Evolutionary conservation across 768 basidiomycete genomes (phyloP).

Genomic region (Mycena albidolilacea): DNA sequence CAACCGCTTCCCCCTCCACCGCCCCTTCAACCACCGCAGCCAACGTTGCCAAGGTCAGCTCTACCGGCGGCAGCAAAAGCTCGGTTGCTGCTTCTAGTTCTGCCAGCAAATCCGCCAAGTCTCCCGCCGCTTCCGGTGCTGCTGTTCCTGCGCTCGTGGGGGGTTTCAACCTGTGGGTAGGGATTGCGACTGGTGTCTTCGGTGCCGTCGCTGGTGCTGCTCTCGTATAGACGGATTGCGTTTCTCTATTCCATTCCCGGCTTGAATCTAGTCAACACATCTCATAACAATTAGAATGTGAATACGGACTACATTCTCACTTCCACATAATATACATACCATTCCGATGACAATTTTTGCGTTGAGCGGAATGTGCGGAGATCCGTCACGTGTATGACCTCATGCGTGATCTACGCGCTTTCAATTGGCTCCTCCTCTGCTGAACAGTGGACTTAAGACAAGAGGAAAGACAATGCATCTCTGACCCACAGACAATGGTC

Average conservation of each 20-base stretch:
- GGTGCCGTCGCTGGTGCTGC: conserved; percentile 55
- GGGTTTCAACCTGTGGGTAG: conserved; percentile 26
- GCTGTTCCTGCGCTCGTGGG: conserved; percentile 39
- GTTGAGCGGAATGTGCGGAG: not conserved
- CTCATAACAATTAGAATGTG: not conserved
- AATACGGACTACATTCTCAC: not conserved
- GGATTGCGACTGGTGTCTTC: conserved; percentile 43
- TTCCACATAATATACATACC: not conserved
- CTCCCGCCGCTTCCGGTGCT: conserved; percentile 40
- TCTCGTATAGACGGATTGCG: conserved; percentile 49
- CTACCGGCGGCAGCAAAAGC: conserved; percentile 40
- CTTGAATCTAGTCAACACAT: too few species aligned
- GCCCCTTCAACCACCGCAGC: conserved; percentile 38
- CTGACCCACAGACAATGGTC: conserved; percentile 29
- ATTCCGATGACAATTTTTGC: not conserved
- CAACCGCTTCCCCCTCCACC: conserved; percentile 45
- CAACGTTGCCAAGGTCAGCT: conserved; percentile 32
- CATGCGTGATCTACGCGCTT: conserved; percentile 16
- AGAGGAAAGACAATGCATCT: conserved; percentile 23
- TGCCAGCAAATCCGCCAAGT: conserved; percentile 41
- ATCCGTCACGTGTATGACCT: not conserved
- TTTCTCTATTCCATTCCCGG: not conserved
- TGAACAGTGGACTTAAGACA: too few species aligned
- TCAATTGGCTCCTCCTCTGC: conserved; percentile 20
- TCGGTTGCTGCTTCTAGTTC: conserved; percentile 36